These are phyloP conservation scores for Rutstroemia sp. DNA, from an alignment of 2,329 filamentous ascomycete species.

Conservation along the genomic window DNA sequence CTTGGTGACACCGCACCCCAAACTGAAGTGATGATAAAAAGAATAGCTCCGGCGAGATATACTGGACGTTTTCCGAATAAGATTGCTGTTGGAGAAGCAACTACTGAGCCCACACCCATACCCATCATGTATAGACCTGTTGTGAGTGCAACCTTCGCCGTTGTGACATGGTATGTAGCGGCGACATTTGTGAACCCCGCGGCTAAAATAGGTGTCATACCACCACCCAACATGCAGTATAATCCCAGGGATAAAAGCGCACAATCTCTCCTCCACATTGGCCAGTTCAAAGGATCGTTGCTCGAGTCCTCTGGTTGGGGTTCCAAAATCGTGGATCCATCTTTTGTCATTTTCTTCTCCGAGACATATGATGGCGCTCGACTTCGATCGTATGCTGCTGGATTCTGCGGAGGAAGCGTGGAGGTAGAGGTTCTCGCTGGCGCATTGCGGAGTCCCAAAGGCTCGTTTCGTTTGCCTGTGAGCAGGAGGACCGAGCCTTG, in stretches of 20 bases:
- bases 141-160: conserved; percentile 72
- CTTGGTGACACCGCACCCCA: conserved; percentile 85
- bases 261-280: conserved; percentile 68
- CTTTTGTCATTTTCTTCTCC: conserved; percentile 67
- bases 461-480: conserved; percentile 47
- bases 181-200: conserved; percentile 84
- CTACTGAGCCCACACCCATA: conserved; percentile 72
- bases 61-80: conserved; percentile 85
- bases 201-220: conserved; percentile 83
- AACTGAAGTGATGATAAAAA: conserved; percentile 70
- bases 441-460: conserved; percentile 50
- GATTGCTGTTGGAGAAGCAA: conserved; percentile 87
- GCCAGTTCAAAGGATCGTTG: conserved; percentile 94
- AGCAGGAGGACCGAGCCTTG: conserved; percentile 52
- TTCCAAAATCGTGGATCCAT: conserved; percentile 79
- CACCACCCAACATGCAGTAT: conserved; percentile 89
- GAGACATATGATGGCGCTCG: not conserved
- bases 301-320: conserved; percentile 85
- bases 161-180: conserved; percentile 53
- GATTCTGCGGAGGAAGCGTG: conserved; percentile 30
- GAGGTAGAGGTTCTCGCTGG: conserved; percentile 50
- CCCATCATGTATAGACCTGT: conserved; percentile 95
- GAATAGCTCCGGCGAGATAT: conserved; percentile 67
- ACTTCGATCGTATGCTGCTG: conserved; percentile 9
- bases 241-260: conserved; percentile 78